phyloP scores from a whole-genome alignment of 2,329 filamentous ascomycete genomes.

The Chaetothyriales sp. region DNA sequence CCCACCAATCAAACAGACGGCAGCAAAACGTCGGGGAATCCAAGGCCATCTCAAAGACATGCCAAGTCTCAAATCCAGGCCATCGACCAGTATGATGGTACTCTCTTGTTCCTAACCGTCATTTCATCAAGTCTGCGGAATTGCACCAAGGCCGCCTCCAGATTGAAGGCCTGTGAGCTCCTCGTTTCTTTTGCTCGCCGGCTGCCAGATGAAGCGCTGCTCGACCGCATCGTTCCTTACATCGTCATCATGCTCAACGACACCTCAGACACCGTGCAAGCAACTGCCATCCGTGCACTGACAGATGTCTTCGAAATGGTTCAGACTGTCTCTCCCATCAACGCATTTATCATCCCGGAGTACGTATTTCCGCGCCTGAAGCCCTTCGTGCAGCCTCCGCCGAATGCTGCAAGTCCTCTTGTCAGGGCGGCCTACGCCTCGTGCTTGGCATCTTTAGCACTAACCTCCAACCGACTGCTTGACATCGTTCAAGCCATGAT shows the following conservation, averaged over 20 bases:
- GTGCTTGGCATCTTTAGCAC: constrained; percentile 76
- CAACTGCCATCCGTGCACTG: constrained; percentile 72
- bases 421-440: constrained; percentile 87
- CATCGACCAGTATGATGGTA: constrained; percentile 60
- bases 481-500: constrained; percentile 82
- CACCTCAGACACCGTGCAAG: constrained; percentile 67
- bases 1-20: not conserved
- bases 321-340: constrained; percentile 65
- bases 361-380: constrained; percentile 50
- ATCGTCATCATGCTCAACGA: constrained; percentile 72
- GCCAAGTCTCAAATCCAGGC: constrained; percentile 39
- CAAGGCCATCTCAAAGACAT: not conserved
- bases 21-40: constrained; percentile 14
- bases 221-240: constrained; percentile 86
- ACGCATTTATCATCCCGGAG: constrained; percentile 53
- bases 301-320: constrained; percentile 82
- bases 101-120: constrained; percentile 78
- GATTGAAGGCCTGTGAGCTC: constrained; percentile 78
- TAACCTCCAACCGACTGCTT: constrained; percentile 69
- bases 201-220: constrained; percentile 85
- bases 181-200: constrained; percentile 82
- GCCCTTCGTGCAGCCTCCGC: constrained; percentile 40
- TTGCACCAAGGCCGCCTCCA: constrained; percentile 75
- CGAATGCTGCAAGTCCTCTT: constrained; percentile 48
- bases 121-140: constrained; percentile 81